A percentile compares a stretch with the other conserved stretches of the same genome.
phyloP scores from a whole-genome alignment of 106 monocot genomes.

The Dendrobium officinale region DNA sequence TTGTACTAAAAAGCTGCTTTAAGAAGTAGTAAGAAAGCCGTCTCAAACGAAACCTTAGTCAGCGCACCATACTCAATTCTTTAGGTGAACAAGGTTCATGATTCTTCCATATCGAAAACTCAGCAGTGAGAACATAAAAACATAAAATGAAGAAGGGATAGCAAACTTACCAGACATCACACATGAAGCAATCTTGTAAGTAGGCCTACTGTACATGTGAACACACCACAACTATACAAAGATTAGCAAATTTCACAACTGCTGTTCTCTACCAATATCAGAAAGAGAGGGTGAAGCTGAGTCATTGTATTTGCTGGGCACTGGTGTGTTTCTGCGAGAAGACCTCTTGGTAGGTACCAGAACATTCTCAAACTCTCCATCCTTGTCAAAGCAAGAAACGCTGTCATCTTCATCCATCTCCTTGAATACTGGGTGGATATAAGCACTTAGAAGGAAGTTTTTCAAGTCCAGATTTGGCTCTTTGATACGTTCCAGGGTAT shows the following conservation, averaged over 20 bases:
- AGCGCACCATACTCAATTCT: no score
- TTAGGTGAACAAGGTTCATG: no score
- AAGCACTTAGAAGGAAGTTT: conserved; percentile 54
- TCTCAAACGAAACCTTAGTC: no score
- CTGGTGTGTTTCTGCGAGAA: conserved; percentile 76
- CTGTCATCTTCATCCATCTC: conserved; percentile 33
- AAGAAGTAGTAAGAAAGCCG: no score
- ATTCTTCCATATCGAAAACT: no score
- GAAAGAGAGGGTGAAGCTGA: conserved; percentile 55
- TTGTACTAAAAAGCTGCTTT: no score
- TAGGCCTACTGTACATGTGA: background rate
- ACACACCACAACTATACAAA: background rate
- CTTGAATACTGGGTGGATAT: conserved; percentile 83
- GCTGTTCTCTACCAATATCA: conserved; percentile 20
- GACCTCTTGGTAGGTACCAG: conserved; percentile 81
- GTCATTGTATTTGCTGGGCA: conserved; percentile 61
- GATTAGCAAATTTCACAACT: background rate
- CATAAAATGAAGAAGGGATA: background rate
- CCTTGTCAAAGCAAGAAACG: conserved; percentile 10
- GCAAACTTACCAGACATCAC: background rate
- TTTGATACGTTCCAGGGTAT: conserved; percentile 63
- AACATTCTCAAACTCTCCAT: conserved; percentile 22
- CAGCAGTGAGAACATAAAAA: background rate
- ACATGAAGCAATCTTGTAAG: background rate
- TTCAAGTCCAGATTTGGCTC: conserved; percentile 74